These are phyloP conservation scores for Arthrobotrys sinensis DNA, from an alignment of 2,329 filamentous ascomycete genomes.

Conservation along the genomic window DNA sequence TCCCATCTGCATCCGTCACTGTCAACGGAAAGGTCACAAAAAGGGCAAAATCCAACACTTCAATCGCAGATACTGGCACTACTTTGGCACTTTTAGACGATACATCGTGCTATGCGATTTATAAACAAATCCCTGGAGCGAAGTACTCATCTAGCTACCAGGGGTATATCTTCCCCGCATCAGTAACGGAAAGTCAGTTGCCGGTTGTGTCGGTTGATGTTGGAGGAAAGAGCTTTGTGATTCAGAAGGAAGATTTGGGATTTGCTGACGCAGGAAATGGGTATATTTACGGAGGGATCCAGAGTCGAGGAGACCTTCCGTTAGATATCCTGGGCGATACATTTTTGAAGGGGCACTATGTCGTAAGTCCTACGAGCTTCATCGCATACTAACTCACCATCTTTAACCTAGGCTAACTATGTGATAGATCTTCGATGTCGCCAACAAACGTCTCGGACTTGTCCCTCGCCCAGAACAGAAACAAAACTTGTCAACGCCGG, in stretches of 20 bases:
- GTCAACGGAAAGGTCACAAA: constrained; percentile 73
- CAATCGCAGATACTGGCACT: constrained; percentile 81
- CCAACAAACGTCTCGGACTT: constrained; percentile 74
- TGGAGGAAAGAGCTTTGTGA: constrained; percentile 74
- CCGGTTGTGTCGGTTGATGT: constrained; percentile 77
- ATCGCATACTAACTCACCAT: constrained; percentile 35
- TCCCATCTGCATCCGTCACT: constrained; percentile 73
- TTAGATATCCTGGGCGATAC: constrained; percentile 78
- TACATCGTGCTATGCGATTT: constrained; percentile 74
- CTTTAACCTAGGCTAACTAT: neutral
- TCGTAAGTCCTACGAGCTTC: constrained; percentile 68
- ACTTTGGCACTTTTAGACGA: constrained; percentile 78
- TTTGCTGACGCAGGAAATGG: constrained; percentile 74
- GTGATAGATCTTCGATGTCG: constrained; percentile 75
- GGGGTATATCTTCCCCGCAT: constrained; percentile 76
- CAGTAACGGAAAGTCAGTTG: constrained; percentile 71
- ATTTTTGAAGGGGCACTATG: constrained; percentile 78
- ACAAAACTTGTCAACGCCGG: constrained; percentile 44
- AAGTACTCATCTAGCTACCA: constrained; percentile 73
- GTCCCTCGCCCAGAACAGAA: constrained; percentile 72
- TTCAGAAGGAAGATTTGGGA: constrained; percentile 76
- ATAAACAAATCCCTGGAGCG: constrained; percentile 76
- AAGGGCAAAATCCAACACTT: constrained; percentile 73
- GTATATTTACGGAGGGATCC: constrained; percentile 77
- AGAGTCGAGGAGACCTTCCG: constrained; percentile 74